A percentile compares a stretch with the other conserved stretches of the same genome.
Evolutionary conservation across 176 grass and related monocot species (phyloP).

Genomic region (Eremochloa ophiuroides): DNA sequence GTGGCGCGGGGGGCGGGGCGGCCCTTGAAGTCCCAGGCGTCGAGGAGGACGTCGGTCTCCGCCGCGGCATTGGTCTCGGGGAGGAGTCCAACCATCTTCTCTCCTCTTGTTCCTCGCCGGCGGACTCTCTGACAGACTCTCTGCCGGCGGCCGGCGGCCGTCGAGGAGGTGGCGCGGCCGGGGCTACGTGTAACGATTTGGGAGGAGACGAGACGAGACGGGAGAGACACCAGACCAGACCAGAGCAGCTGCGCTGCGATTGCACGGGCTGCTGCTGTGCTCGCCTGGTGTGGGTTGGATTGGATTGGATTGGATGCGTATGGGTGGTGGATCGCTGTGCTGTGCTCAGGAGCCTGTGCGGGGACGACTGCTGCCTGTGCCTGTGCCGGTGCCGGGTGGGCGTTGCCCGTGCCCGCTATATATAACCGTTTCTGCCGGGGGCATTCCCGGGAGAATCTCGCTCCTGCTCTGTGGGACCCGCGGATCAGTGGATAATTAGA

Average conservation of each 20-base stretch:
- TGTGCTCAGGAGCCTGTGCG: too few species aligned
- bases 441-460: not conserved
- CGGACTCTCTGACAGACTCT: accelerated
- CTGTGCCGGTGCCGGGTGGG: not conserved
- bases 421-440: conserved; percentile 7
- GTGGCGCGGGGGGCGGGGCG: conserved; percentile 44
- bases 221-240: too few species aligned
- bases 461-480: not conserved
- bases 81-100: conserved; percentile 49
- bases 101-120: not conserved
- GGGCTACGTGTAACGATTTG: not conserved
- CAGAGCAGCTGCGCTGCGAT: too few species aligned
- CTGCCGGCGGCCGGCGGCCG: not conserved
- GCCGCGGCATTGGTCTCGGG: conserved; percentile 39
- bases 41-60: conserved; percentile 44
- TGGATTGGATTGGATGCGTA: too few species aligned
- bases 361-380: too few species aligned
- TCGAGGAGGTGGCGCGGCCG: not conserved
- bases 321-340: too few species aligned
- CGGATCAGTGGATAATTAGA: not conserved
- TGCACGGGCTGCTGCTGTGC: not conserved
- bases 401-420: conserved; percentile 12
- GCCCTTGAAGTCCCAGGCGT: conserved; percentile 84
- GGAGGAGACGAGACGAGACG: not conserved
- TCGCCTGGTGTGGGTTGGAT: not conserved